Evolutionary conservation across 2,329 filamentous ascomycete species (phyloP), one percentile per base, ranked within the genome.

Genomic region (Orbilia oligospora): DNA sequence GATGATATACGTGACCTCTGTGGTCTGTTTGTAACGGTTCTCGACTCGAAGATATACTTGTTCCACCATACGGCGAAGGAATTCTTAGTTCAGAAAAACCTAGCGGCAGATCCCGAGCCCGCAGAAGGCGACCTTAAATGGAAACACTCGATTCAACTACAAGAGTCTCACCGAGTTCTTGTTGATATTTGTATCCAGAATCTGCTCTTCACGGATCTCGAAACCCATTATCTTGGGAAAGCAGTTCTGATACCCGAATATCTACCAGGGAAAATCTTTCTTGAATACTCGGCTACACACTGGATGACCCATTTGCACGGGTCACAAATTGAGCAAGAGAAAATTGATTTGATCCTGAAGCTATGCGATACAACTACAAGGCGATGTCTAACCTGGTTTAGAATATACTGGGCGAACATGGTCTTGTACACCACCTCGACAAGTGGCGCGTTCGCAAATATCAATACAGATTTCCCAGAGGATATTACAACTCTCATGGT

Each of bases 51-150:
- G 16, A 41, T 79, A 49, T 80, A 79, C 36, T 18, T 80, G 9
- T 24, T 80, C 12, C 78, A 80, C 36, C 78, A 80, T 36, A 80
- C 78, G 16, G 78, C 78, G 2, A 58, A 53, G 12, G 78, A 80
- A 30, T 80, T 80, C 33, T 53, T 80, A 22, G 41, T 75, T 30
- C 44, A 9, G 18, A 53, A 27, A 24, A 24, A 1, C 10, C 5
- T 4, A n/a, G 38, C 6, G 1, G 10, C 12, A 12, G n/a, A 10
- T 14, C 5, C 2, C n/a, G n/a, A 55, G 20, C 9, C 10, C 12
- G 6, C 6, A 10, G n/a, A 49, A 10, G 20, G 27, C 41, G 18
- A 48, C 30, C 20, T 49, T 24, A 18, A 66, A 20, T 72, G 69
- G 69, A 48, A 30, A 38, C 9, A 66, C 9, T 66, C 69, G 20